Evolutionary conservation across 148 eudicot species (phyloP).

Genomic region (Oxyria digyna): DNA sequence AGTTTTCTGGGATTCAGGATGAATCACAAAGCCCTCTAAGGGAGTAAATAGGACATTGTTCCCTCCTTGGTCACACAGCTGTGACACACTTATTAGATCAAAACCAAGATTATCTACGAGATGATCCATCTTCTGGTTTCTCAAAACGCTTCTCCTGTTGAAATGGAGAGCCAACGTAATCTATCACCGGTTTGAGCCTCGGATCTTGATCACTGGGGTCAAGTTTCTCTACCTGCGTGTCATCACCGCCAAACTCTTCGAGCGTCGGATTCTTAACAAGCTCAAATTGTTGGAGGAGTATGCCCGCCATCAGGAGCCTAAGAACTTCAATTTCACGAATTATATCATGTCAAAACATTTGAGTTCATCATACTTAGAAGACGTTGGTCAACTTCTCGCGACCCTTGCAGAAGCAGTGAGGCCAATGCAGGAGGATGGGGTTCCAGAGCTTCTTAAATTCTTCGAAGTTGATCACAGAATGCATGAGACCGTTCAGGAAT

Average conservation of each 20-base stretch:
- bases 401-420: neutral
- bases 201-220: neutral
- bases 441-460: neutral
- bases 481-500: no score
- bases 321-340: neutral
- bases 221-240: neutral
- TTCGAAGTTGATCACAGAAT: neutral
- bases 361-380: neutral
- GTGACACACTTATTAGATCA: no score
- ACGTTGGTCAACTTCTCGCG: neutral
- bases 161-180: constrained; percentile 1
- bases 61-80: no score
- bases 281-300: neutral
- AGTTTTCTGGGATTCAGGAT: no score
- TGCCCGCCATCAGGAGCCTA: neutral
- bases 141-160: neutral
- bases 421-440: neutral
- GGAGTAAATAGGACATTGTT: no score
- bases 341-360: neutral
- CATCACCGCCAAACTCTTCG: neutral
- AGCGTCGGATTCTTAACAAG: neutral
- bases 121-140: neutral
- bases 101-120: no score
- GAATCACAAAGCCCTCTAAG: no score
- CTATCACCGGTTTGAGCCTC: neutral